Evolutionary conservation across 2,329 filamentous ascomycete genomes (phyloP), one percentile per base, ranked within the genome.

Genomic region (Tolypocladium pustulatum): DNA sequence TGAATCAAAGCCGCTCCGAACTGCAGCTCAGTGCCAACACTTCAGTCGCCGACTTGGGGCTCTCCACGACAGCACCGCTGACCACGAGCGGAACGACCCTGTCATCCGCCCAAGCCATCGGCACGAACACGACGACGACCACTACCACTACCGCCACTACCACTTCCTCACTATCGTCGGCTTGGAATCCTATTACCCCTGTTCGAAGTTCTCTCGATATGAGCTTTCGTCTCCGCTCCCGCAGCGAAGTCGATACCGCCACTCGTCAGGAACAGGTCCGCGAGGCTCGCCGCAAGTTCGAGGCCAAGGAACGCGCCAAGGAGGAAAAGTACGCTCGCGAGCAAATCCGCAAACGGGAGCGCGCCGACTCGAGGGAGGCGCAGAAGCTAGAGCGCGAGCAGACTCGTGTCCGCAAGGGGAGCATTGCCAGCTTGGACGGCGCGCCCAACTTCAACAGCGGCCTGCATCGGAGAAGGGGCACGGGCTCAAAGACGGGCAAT

Each of bases 241-340:
- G 81, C 61, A 84, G 82, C 46, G 83, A 86, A 62, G 72, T 85
- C 20, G 81, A 85, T 65, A 78, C 80, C 7, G 76, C 73, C 15
- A 75, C 76, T 1, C 80, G 81, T 34, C 74, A 78, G 56, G 82
- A 85, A 61, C 80, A 83, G 49, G 80, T 87, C 38, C 78, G 81
- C 52, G 79, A 81, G 65, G 84, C 83, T 4, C 82, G 84, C 57
- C 81, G 81, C 64, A 84, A 82, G 65, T 87, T 86, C 61, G 78
- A 85, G 66, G 80, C 84, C 66, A 83, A 81, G 67, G 83, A 87
- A 68, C 76, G 76, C 20, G 74, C 74, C 57, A 86, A 87, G 71
- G 80, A 85, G 40, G 83, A 85, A 66, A 86, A 85, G 66, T 82
- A 82, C 55, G 82, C 80, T 20, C 79, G 79, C 15, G 81, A 85